phyloP scores from a whole-genome alignment of 202 grass and related monocot genomes.

The Miscanthus sacchariflorus region DNA sequence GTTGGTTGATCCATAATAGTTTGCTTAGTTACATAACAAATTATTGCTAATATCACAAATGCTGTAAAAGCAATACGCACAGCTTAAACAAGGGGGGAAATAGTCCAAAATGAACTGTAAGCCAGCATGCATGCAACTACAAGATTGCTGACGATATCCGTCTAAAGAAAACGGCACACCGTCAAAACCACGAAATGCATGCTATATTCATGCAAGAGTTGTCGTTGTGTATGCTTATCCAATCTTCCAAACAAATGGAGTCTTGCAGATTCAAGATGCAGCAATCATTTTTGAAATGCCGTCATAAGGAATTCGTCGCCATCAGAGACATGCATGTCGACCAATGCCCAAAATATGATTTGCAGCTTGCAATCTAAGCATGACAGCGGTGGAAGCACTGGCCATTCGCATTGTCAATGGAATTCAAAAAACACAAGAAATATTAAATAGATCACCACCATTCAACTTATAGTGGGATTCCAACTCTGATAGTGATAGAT shows the following conservation, averaged over 20 bases:
- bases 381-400: neutral
- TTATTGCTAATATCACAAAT: neutral
- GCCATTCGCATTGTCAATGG: constrained; percentile 15
- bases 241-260: constrained; percentile 40
- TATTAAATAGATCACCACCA: constrained; percentile 25
- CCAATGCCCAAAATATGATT: constrained; percentile 1
- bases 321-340: constrained; percentile 11
- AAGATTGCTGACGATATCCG: constrained; percentile 24
- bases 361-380: neutral
- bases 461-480: neutral
- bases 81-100: neutral
- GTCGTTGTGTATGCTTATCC: neutral
- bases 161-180: constrained; percentile 20
- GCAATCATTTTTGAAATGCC: constrained; percentile 22
- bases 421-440: constrained; percentile 4
- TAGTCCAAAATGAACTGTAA: constrained; percentile 12
- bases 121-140: constrained; percentile 21
- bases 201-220: constrained; percentile 9
- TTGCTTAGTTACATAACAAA: neutral
- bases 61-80: neutral
- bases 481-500: constrained; percentile 14
- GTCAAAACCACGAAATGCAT: neutral
- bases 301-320: neutral
- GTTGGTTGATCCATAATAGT: neutral
- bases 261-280: constrained; percentile 37